A percentile compares a stretch with the other conserved stretches of the same genome.
phyloP scores from a whole-genome alignment of 1,284 basidiomycete genomes.

The Sporisorium iseilematis-ciliati region DNA sequence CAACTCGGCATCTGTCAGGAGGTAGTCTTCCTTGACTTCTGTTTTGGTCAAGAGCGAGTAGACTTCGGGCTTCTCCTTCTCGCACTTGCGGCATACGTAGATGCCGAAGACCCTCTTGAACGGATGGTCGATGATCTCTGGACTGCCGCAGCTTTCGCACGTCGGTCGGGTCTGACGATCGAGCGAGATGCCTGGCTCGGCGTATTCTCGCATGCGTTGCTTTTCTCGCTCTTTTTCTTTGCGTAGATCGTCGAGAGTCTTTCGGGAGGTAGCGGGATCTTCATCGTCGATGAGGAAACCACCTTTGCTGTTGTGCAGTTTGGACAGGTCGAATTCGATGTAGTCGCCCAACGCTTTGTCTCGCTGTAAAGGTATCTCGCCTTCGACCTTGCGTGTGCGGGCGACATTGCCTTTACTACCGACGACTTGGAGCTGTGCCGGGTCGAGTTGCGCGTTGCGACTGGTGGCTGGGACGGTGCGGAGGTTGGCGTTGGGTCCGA shows the following conservation, averaged over 20 bases:
- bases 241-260: slow-evolving; percentile 61
- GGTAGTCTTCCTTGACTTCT: slow-evolving; percentile 85
- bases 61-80: slow-evolving; percentile 80
- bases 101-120: slow-evolving; percentile 71
- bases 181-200: slow-evolving; percentile 62
- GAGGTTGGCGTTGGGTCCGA: slow-evolving; percentile 53
- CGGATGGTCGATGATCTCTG: slow-evolving; percentile 61
- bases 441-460: slow-evolving; percentile 51
- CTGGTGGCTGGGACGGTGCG: slow-evolving; percentile 42
- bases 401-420: slow-evolving; percentile 43
- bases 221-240: slow-evolving; percentile 65
- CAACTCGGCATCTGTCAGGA: slow-evolving; percentile 94
- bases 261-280: slow-evolving; percentile 29
- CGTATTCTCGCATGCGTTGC: slow-evolving; percentile 58
- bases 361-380: slow-evolving; percentile 54
- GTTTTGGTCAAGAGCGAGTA: slow-evolving; percentile 98
- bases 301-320: slow-evolving; percentile 67
- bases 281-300: slow-evolving; percentile 67
- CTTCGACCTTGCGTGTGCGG: slow-evolving; percentile 27
- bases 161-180: slow-evolving; percentile 53
- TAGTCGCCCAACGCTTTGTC: slow-evolving; percentile 67
- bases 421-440: slow-evolving; percentile 31
- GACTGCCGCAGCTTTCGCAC: slow-evolving; percentile 59
- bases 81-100: slow-evolving; percentile 87
- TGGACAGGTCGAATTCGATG: slow-evolving; percentile 68